Conservation (phyloP, 2,329 filamentous ascomycete genomes). For the Orbilia javanica region DNA sequence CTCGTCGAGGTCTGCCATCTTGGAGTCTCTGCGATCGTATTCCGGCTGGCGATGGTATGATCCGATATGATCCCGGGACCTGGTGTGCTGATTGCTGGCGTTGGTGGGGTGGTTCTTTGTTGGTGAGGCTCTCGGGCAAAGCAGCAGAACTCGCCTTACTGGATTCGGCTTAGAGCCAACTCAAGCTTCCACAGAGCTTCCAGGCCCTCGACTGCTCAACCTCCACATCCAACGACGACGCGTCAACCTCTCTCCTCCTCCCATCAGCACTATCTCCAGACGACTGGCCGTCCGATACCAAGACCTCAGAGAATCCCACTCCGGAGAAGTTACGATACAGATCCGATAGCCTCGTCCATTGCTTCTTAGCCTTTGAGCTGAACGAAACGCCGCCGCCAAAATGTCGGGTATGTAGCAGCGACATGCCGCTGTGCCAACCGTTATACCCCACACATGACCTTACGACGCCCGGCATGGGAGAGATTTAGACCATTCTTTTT, state of each 20-base stretch:
- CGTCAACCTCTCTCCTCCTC: slow-evolving; percentile 55
- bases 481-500: slow-evolving; percentile 1
- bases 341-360: slow-evolving; percentile 20
- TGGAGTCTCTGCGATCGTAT: slow-evolving; percentile 26
- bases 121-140: slow-evolving; percentile 40
- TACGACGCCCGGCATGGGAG: neutral
- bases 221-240: slow-evolving; percentile 51
- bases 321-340: slow-evolving; percentile 23
- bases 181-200: slow-evolving; percentile 56
- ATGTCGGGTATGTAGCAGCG: slow-evolving; percentile 55
- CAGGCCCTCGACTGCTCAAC: slow-evolving; percentile 39
- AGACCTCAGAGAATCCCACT: slow-evolving; percentile 4
- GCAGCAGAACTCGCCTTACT: slow-evolving; percentile 25
- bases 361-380: slow-evolving; percentile 23
- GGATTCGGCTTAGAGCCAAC: slow-evolving; percentile 50
- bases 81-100: slow-evolving; percentile 6
- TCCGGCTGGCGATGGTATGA: neutral
- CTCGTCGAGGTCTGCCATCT: slow-evolving; percentile 75
- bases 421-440: slow-evolving; percentile 9
- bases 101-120: slow-evolving; percentile 31
- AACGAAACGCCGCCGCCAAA: slow-evolving; percentile 32
- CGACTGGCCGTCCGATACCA: slow-evolving; percentile 10
- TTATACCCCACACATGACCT: slow-evolving; percentile 22
- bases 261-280: slow-evolving; percentile 14
- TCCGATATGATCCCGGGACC: neutral